Base-by-base conservation (phyloP, 306 rosid genomes). In the Gastrolobium villosum region DNA sequence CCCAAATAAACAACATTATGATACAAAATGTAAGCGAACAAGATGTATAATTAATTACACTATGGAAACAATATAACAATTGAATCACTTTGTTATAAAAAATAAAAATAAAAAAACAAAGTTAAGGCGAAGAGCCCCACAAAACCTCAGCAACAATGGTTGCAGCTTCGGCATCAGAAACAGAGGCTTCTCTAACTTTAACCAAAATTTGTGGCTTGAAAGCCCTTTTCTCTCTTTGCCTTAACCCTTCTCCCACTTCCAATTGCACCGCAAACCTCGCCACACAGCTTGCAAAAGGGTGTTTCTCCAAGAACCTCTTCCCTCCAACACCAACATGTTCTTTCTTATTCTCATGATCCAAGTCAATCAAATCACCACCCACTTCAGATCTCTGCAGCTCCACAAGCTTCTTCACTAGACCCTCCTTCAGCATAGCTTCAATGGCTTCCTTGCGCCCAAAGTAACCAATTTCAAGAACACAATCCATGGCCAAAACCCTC, bases 191-290 rank as follows among this genome's bases (percentile, higher is more conserved):
- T 45, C 88, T 90, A 6, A 91, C 97, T 63, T 89, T 86, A 7
- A 3, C 41, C 81, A 95, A 50, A 36, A 95, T 87, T 45, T 88
- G 86, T 63, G 83, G 89, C 83, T 93, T 95, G 10, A 93, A 85
- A 6, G 88, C 93, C 43, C 99, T 91, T 80, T 62, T 95, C 86
- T 95, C 99, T 0, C 99, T 86, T 80, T 87, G 89, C 78, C 99
- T 86, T 87, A 95, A 70, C 50, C 99, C 99, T 34, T 95, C 99
- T 0, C 99, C 99, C 0, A 93, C 94, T 74, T 95, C 99, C 82
- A 95, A 77, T 7, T 91, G 97, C 83, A 95, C 96, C 0, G 97
- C 88, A 57, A 95, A 95, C 40, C 91, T 91, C 10, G 98, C 96
- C 56, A 91, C 96, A 48, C 94, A 89, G 84, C 92, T 90, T 20